These are phyloP conservation scores for Botrytis aclada DNA, from an alignment of 2,329 filamentous ascomycete genomes.

Conservation along the genomic window DNA sequence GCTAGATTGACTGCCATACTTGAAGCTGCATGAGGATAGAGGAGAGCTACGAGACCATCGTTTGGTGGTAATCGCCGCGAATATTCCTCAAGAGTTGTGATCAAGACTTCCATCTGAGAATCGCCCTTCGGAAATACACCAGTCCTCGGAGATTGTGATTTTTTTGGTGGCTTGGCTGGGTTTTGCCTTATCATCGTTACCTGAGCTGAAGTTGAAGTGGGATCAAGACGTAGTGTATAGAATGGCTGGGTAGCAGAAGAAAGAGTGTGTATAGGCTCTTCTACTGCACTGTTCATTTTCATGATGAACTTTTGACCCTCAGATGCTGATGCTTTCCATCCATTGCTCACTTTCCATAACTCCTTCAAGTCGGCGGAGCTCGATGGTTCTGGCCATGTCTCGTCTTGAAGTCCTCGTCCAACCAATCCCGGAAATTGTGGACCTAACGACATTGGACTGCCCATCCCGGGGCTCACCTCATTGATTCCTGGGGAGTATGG, in stretches of 20 bases:
- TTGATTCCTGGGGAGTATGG: constrained; percentile 49
- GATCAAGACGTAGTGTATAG: constrained; percentile 63
- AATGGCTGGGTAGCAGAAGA: constrained; percentile 61
- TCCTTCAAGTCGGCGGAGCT: constrained; percentile 58
- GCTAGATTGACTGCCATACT: constrained; percentile 56
- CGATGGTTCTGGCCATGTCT: constrained; percentile 34
- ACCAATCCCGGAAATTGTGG: constrained; percentile 30
- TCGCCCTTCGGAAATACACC: constrained; percentile 29
- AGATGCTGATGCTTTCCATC: constrained; percentile 60
- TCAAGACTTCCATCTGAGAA: constrained; percentile 47
- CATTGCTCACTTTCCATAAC: constrained; percentile 68
- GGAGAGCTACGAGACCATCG: constrained; percentile 63
- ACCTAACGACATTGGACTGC: constrained; percentile 32
- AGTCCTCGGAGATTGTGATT: constrained; percentile 27
- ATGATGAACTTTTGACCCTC: constrained; percentile 60
- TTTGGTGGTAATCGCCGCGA: constrained; percentile 52
- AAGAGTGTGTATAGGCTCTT: constrained; percentile 65
- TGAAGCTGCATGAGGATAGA: constrained; percentile 65
- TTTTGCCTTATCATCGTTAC: constrained; percentile 59
- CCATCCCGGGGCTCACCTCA: constrained; percentile 33
- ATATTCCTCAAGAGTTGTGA: constrained; percentile 56
- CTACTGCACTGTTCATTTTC: constrained; percentile 52
- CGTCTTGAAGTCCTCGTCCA: constrained; percentile 34
- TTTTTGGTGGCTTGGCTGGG: constrained; percentile 49
- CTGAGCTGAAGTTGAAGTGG: constrained; percentile 60